phyloP scores from a whole-genome alignment of 2,329 filamentous ascomycete species.

The Fusarium bactridioides region DNA sequence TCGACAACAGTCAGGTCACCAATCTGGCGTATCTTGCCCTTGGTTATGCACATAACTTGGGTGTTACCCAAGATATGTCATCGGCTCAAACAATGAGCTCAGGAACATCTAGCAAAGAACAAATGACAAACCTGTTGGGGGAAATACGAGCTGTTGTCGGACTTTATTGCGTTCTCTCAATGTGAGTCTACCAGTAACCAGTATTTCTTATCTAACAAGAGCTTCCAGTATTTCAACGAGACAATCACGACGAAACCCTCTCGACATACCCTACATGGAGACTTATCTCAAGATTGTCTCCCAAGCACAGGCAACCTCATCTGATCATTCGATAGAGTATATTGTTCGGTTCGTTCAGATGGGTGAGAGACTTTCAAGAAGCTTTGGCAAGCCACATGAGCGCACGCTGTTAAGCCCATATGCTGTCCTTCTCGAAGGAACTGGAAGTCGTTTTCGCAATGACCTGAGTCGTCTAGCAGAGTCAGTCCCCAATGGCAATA shows the following conservation, averaged over 20 bases:
- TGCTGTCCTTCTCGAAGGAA: conserved; percentile 45
- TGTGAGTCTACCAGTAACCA: conserved; percentile 40
- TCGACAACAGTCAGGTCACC: conserved; percentile 47
- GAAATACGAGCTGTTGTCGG: conserved; percentile 51
- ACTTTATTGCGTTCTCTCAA: conserved; percentile 50
- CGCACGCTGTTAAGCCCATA: conserved; percentile 41
- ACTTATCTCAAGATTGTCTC: conserved; percentile 45
- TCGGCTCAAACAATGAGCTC: conserved; percentile 2
- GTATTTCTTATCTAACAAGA: background rate
- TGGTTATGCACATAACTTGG: conserved; percentile 53
- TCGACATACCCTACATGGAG: conserved; percentile 46
- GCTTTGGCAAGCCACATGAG: conserved; percentile 45
- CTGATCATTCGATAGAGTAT: conserved; percentile 47
- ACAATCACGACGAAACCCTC: conserved; percentile 46
- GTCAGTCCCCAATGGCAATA: conserved; percentile 31
- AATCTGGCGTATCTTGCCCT: conserved; percentile 52
- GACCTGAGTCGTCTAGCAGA: conserved; percentile 47
- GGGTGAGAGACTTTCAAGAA: conserved; percentile 46
- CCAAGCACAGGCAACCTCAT: conserved; percentile 34
- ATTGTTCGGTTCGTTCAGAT: conserved; percentile 48
- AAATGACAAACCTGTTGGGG: conserved; percentile 45
- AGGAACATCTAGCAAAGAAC: conserved; percentile 19
- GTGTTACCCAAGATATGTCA: conserved; percentile 40
- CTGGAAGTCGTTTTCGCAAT: conserved; percentile 44
- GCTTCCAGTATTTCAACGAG: conserved; percentile 47